These are phyloP conservation scores for Phytophthora ohioensis DNA, from an alignment of 352 stramenopile genomes.

Conservation along the genomic window DNA sequence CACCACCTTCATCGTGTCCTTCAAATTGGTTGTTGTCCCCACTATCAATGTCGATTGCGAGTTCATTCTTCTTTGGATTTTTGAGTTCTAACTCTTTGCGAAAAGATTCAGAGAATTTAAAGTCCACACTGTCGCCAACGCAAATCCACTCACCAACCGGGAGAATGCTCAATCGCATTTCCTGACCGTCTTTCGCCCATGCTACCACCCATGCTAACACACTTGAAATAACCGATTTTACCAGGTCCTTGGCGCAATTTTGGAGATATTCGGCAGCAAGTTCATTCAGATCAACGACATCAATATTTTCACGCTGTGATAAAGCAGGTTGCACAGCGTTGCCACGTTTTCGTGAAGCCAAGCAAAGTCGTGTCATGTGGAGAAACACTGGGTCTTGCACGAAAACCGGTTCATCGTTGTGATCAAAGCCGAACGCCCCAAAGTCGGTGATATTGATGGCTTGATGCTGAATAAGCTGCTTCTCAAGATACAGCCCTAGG, in stretches of 20 bases:
- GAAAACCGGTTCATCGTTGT: constrained; percentile 49
- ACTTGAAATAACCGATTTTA: constrained; percentile 47
- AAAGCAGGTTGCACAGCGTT: constrained; percentile 37
- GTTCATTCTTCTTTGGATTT: constrained; percentile 6
- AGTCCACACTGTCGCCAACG: constrained; percentile 38
- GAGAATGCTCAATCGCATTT: constrained; percentile 46
- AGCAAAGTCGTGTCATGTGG: constrained; percentile 51
- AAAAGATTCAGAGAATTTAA: constrained; percentile 54
- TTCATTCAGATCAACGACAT: constrained; percentile 32
- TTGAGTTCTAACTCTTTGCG: constrained; percentile 31
- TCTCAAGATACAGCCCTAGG: constrained; percentile 43
- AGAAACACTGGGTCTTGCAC: constrained; percentile 52
- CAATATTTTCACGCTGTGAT: constrained; percentile 26
- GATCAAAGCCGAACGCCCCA: constrained; percentile 50
- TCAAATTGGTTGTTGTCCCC: constrained; percentile 22
- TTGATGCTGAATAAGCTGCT: constrained; percentile 41
- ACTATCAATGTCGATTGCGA: background rate
- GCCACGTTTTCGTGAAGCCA: constrained; percentile 23
- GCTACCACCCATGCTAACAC: constrained; percentile 51
- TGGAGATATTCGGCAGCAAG: constrained; percentile 46
- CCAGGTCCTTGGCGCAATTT: constrained; percentile 54
- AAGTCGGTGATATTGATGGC: constrained; percentile 46
- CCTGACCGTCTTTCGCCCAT: constrained; percentile 51
- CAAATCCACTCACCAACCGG: constrained; percentile 70
- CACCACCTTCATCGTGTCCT: background rate